These are phyloP conservation scores for Nevesoporus exiguus DNA, from an alignment of 768 basidiomycete species.

Conservation along the genomic window DNA sequence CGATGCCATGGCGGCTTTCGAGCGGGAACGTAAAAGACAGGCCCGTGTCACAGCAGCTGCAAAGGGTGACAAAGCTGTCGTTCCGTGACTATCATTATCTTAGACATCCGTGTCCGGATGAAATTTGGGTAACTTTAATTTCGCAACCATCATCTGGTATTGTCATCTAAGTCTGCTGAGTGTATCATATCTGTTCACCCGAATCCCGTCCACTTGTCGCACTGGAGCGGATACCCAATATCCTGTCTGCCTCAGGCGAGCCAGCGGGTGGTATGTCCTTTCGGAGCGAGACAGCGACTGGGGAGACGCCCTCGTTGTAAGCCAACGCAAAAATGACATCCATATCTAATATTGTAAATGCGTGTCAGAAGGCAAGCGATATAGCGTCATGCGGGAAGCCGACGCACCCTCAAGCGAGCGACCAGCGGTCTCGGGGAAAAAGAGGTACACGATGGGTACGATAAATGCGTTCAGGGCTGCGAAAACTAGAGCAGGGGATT, in stretches of 20 bases:
- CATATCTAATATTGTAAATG: slow-evolving; percentile 32
- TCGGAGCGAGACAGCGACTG: slow-evolving; percentile 41
- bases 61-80: background rate
- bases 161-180: background rate
- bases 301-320: slow-evolving; percentile 42
- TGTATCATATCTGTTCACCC: background rate
- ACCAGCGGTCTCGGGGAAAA: slow-evolving; percentile 60
- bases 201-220: slow-evolving; percentile 3
- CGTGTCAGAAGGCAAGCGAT: background rate
- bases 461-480: slow-evolving; percentile 55
- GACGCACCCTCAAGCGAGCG: slow-evolving; percentile 52
- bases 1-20: slow-evolving; percentile 29
- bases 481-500: slow-evolving; percentile 37
- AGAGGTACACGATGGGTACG: slow-evolving; percentile 54
- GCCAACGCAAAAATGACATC: slow-evolving; percentile 47
- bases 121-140: too few relatives aligned
- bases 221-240: slow-evolving; percentile 33
- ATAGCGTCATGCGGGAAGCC: background rate
- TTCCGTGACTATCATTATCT: too few relatives aligned
- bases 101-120: too few relatives aligned
- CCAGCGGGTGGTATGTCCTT: slow-evolving; percentile 45
- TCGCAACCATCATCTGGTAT: too few relatives aligned
- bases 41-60: slow-evolving; percentile 15
- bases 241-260: slow-evolving; percentile 42
- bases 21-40: slow-evolving; percentile 27